A percentile compares a stretch with the other conserved stretches of the same genome.
Evolutionary conservation across 1,284 basidiomycete genomes (phyloP).

Genomic region (Trichosporon faecale): DNA sequence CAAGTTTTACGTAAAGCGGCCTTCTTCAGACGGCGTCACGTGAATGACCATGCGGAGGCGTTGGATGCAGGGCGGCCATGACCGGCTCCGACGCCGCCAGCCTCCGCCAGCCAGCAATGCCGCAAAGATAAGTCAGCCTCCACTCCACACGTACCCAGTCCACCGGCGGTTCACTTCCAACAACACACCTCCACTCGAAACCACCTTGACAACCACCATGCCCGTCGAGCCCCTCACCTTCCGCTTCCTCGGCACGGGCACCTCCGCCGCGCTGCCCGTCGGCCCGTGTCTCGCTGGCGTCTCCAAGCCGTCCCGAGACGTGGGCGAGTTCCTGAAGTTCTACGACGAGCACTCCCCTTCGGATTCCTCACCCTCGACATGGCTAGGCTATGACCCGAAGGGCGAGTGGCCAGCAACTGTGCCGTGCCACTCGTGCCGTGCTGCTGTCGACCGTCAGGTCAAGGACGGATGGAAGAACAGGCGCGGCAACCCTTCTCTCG

Average conservation of each 20-base stretch:
- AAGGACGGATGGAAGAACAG: conserved; percentile 49
- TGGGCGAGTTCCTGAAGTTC: conserved; percentile 22
- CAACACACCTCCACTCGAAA: too few relatives aligned
- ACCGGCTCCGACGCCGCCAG: not conserved
- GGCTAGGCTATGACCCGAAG: conserved; percentile 31
- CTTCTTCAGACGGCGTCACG: not conserved
- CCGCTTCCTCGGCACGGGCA: conserved; percentile 51
- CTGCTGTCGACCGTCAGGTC: conserved; percentile 39
- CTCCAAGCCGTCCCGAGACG: conserved; percentile 23
- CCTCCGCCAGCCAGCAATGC: not conserved
- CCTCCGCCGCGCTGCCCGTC: conserved; percentile 50
- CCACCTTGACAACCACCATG: not conserved
- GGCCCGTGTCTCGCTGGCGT: conserved; percentile 42
- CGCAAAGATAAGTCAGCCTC: not conserved
- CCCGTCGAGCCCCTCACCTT: conserved; percentile 33
- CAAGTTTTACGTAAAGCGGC: not conserved
- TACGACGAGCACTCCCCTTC: conserved; percentile 13
- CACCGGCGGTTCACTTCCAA: too few relatives aligned
- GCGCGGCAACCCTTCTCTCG: conserved; percentile 48
- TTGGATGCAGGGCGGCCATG: not conserved
- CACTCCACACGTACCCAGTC: not conserved
- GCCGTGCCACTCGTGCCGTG: conserved; percentile 45
- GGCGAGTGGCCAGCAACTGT: conserved; percentile 43
- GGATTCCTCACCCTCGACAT: conserved; percentile 14
- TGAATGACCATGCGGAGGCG: not conserved